These are phyloP conservation scores for Lactarius vividus DNA, from an alignment of 768 basidiomycete species.

Conservation along the genomic window DNA sequence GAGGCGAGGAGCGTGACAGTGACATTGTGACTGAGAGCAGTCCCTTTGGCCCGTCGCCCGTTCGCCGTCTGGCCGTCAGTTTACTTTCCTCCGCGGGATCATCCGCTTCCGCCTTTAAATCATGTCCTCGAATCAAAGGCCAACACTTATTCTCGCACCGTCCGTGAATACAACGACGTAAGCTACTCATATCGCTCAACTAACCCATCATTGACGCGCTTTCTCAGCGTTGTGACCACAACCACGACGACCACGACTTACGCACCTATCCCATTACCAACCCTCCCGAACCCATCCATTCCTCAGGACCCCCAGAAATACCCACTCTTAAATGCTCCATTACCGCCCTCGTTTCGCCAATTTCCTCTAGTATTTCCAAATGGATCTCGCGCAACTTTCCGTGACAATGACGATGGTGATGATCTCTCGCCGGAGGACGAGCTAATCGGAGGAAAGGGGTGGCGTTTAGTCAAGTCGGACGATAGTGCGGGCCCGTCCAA, in stretches of 20 bases:
- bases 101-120: slow-evolving; percentile 33
- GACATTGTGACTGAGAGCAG: slow-evolving; percentile 1
- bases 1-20: not conserved
- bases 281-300: slow-evolving; percentile 64
- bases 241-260: slow-evolving; percentile 89
- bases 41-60: not conserved
- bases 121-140: slow-evolving; percentile 65
- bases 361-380: slow-evolving; percentile 82
- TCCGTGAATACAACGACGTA: slow-evolving; percentile 86
- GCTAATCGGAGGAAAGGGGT: slow-evolving; percentile 61
- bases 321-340: slow-evolving; percentile 68
- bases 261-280: slow-evolving; percentile 80
- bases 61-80: slow-evolving; percentile 18
- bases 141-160: slow-evolving; percentile 69
- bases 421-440: slow-evolving; percentile 74
- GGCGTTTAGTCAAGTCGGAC: slow-evolving; percentile 72
- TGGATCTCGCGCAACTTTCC: slow-evolving; percentile 76
- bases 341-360: slow-evolving; percentile 69
- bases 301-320: slow-evolving; percentile 80
- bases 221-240: slow-evolving; percentile 76
- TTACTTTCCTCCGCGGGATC: slow-evolving; percentile 31
- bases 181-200: slow-evolving; percentile 27
- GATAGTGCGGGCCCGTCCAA: slow-evolving; percentile 48
- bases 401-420: slow-evolving; percentile 56
- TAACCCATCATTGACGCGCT: slow-evolving; percentile 13